Evolutionary conservation across 73 alveolate genomes (phyloP).

Genomic region (Durusdinium trenchii): DNA sequence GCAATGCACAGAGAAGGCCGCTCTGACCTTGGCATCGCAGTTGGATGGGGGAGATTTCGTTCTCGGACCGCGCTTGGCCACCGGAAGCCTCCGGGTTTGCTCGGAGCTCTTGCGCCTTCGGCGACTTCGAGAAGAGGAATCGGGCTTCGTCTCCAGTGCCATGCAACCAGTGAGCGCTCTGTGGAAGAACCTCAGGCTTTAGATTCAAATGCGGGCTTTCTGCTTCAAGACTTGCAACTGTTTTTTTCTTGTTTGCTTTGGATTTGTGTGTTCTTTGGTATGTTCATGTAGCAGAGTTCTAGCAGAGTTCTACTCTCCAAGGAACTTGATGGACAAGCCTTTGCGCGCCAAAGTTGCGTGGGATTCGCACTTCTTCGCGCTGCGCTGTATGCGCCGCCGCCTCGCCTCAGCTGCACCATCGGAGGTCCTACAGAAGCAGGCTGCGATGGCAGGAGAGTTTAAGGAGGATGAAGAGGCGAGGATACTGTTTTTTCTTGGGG

Average conservation of each 20-base stretch:
- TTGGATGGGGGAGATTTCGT: conserved; percentile 63
- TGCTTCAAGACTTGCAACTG: neutral
- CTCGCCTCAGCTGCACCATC: conserved; percentile 86
- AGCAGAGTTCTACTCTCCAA: neutral
- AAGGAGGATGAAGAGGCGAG: conserved; percentile 87
- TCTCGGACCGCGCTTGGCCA: conserved; percentile 91
- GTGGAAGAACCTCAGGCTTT: conserved; percentile 50
- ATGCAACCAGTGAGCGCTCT: conserved; percentile 91
- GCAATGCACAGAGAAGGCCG: conserved; percentile 76
- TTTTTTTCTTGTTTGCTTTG: neutral
- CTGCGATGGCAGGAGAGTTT: conserved; percentile 88
- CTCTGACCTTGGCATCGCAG: conserved; percentile 26
- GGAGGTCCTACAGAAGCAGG: conserved; percentile 31
- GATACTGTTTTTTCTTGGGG: too few species aligned
- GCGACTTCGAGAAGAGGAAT: conserved; percentile 69
- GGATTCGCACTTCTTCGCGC: conserved; percentile 91
- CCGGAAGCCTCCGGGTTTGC: conserved; percentile 87
- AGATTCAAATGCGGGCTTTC: neutral
- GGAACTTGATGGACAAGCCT: conserved; percentile 92
- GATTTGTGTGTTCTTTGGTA: neutral
- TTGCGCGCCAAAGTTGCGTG: conserved; percentile 81
- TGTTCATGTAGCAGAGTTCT: too few species aligned
- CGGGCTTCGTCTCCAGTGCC: conserved; percentile 76
- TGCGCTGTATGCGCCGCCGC: conserved; percentile 93
- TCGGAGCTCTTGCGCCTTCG: conserved; percentile 60